Evolutionary conservation across 1,139 yeast genomes (phyloP).

Genomic region (Wickerhamiella pararugosa): DNA sequence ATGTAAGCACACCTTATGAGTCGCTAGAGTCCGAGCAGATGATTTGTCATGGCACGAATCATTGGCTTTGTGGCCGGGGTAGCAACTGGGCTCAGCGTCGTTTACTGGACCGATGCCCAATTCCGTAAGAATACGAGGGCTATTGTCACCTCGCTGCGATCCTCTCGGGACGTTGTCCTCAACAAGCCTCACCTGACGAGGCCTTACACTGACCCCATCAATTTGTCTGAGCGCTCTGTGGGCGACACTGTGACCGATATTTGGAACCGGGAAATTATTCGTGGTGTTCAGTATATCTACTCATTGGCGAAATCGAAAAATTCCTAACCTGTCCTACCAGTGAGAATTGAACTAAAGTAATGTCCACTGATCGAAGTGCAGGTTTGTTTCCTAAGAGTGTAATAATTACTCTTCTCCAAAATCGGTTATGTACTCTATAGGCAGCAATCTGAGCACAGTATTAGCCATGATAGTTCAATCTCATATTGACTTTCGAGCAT

Average conservation of each 20-base stretch:
- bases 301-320: too few species aligned
- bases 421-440: too few species aligned
- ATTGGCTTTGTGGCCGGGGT: slow-evolving; percentile 63
- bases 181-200: slow-evolving; percentile 13
- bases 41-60: slow-evolving; percentile 35
- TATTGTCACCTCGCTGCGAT: slow-evolving; percentile 35
- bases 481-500: too few species aligned
- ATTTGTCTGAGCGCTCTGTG: slow-evolving; percentile 32
- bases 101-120: slow-evolving; percentile 50
- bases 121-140: slow-evolving; percentile 35
- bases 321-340: too few species aligned
- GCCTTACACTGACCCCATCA: slow-evolving; percentile 20
- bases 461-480: too few species aligned
- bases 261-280: slow-evolving; percentile 67
- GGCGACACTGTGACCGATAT: slow-evolving; percentile 59
- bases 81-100: slow-evolving; percentile 45
- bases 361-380: too few species aligned
- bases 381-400: too few species aligned
- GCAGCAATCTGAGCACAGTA: too few species aligned
- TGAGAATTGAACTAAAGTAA: too few species aligned
- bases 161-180: slow-evolving; percentile 24
- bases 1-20: too few species aligned
- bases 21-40: background rate
- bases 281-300: slow-evolving; percentile 49
- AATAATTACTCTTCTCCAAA: too few species aligned